Base-by-base conservation (phyloP, 164 flowering plant species). In the Hamamelis virginiana region DNA sequence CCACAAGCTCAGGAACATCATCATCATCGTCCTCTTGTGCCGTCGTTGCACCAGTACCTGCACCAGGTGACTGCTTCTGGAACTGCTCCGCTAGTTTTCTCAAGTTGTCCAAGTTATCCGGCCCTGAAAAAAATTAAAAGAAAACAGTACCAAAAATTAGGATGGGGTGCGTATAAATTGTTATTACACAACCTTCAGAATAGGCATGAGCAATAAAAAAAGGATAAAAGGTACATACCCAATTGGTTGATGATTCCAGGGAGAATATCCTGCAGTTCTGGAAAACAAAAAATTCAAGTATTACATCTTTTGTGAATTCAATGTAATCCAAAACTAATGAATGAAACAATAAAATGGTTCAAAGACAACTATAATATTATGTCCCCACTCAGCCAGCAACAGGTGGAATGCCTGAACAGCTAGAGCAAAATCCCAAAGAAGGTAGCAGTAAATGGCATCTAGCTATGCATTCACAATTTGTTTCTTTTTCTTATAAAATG, bases 51-150 rank as follows among this genome's bases (percentile, higher is more conserved):
- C 58, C 69, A n/a, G n/a, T n/a, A n/a, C n/a, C n/a, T n/a, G n/a
- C 80, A 56, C 78, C 82, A 12, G n/a, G n/a, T n/a, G 84, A 76
- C 60, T 82, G 82, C 78, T 80, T 84, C 82, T 88, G 87, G 72
- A 88, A 86, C 73, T 88, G 87, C 79, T 88, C 92, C 0, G 92
- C 88, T 28, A 88, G 78, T 77, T 78, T 78, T 80, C 85, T 84
- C 78, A 88, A 73, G 72, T 86, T 84, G 75, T 86, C 92, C 81
- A 86, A 68, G 77, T 88, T 88, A 78, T 88, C 92, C 14, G 90
- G 88, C 9, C 92, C 88, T 86, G 82, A 33, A 66, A 50, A 59
- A 68, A 8, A 45, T 4, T 60, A 11, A 9, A 8, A 23, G 0
- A 23, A 10, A 56, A 0, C 2, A 1, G 12, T 23, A 26, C 12